Conservation (phyloP, 1,284 basidiomycete species). For the Phylloporus gajari region DNA sequence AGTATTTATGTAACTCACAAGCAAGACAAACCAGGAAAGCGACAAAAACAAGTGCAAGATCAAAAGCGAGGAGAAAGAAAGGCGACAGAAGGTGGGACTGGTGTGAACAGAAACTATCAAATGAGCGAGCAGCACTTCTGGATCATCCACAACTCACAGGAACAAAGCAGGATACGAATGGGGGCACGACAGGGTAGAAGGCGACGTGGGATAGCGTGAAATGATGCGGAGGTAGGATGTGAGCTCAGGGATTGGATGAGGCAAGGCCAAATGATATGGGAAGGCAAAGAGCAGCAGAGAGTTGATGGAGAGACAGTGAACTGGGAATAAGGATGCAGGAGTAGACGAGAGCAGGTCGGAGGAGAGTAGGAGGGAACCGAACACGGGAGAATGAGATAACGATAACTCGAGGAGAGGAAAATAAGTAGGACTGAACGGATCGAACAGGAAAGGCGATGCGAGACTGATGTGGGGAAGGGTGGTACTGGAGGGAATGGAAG, state of each 20-base stretch:
- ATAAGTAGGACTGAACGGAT: background rate
- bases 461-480: background rate
- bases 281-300: background rate
- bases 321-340: background rate
- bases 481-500: background rate
- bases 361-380: background rate
- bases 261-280: background rate
- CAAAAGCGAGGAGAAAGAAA: too few species aligned
- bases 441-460: background rate
- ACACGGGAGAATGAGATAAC: background rate
- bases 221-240: background rate
- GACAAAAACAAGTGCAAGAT: too few species aligned
- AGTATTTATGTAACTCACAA: too few species aligned
- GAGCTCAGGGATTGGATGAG: background rate
- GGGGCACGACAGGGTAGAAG: too few species aligned
- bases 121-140: too few species aligned
- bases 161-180: too few species aligned
- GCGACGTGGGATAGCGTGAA: background rate
- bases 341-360: background rate
- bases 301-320: background rate
- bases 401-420: background rate
- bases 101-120: too few species aligned
- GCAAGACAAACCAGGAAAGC: too few species aligned
- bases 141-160: too few species aligned
- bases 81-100: too few species aligned